Conservation (phyloP, 163 green algal genomes). For the Chlamydomonas reinhardtii region DNA sequence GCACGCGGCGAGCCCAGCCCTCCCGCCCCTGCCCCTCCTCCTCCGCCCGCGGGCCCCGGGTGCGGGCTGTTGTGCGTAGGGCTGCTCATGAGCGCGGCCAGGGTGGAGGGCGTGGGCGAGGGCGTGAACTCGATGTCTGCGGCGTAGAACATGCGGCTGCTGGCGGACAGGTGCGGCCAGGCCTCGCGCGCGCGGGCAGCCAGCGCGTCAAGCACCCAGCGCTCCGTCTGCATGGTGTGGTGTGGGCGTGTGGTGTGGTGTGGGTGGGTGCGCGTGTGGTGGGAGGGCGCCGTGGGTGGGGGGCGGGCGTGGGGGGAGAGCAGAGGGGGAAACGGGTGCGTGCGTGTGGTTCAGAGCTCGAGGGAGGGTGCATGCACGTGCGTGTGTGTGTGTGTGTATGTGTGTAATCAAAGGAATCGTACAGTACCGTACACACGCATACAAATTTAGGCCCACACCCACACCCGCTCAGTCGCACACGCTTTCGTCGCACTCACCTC, state of each 20-base stretch:
- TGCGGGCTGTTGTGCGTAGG: too few species aligned
- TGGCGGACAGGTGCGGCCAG: slow-evolving; percentile 25
- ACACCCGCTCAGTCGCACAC: too few species aligned
- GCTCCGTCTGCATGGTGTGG: slow-evolving; percentile 16
- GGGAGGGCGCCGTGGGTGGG: not conserved
- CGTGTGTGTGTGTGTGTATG: too few species aligned
- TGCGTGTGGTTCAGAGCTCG: too few species aligned
- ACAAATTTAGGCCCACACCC: too few species aligned
- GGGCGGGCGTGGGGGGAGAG: too few species aligned
- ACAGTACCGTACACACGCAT: too few species aligned
- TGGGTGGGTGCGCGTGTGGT: not conserved
- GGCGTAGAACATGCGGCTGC: slow-evolving; percentile 31
- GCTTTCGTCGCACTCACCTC: slow-evolving; percentile 73
- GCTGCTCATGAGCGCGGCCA: not conserved
- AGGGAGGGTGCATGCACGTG: too few species aligned
- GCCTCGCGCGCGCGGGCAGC: slow-evolving; percentile 3
- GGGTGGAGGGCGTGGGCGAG: slow-evolving; percentile 27
- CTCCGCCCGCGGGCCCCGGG: too few species aligned
- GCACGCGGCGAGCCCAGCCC: not conserved
- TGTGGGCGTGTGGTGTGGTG: not conserved
- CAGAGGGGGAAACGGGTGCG: too few species aligned
- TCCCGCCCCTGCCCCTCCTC: too few species aligned
- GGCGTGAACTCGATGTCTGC: slow-evolving; percentile 40
- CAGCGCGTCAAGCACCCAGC: slow-evolving; percentile 31
- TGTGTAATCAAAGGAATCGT: too few species aligned